These are phyloP conservation scores for Aquilaria yunnanensis DNA, from an alignment of 345 rosid genomes.

Conservation along the genomic window DNA sequence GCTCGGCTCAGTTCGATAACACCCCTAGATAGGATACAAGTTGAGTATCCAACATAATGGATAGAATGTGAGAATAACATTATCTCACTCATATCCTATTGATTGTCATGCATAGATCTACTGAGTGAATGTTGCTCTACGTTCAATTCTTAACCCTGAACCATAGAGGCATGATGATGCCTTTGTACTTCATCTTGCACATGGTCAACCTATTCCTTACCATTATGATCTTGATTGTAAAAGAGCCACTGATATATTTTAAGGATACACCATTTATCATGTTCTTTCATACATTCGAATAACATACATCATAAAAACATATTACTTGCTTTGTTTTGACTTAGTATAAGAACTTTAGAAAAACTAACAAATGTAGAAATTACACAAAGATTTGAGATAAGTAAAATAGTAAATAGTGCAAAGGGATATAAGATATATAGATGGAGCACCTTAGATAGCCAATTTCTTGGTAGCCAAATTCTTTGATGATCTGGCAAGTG, in stretches of 20 bases:
- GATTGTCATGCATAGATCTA: slow-evolving; percentile 2
- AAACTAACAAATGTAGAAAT: too few species aligned
- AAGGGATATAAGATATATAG: neutral
- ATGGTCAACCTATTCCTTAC: slow-evolving; percentile 30
- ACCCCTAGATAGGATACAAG: too few species aligned
- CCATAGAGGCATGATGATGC: slow-evolving; percentile 27
- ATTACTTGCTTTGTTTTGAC: too few species aligned
- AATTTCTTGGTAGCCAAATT: slow-evolving; percentile 63
- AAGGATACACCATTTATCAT: slow-evolving; percentile 20
- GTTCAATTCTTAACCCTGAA: slow-evolving; percentile 35
- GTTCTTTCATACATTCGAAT: slow-evolving; percentile 41
- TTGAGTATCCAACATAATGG: too few species aligned
- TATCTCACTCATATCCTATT: too few species aligned
- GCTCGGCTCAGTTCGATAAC: too few species aligned
- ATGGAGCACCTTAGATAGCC: slow-evolving; percentile 50
- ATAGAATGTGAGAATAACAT: too few species aligned
- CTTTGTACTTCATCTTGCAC: slow-evolving; percentile 48
- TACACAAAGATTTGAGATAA: too few species aligned
- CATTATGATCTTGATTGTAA: slow-evolving; percentile 22
- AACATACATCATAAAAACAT: neutral
- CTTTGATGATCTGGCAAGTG: slow-evolving; percentile 33
- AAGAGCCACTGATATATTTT: slow-evolving; percentile 32
- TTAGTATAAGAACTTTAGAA: too few species aligned
- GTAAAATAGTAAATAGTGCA: too few species aligned
- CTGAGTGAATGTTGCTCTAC: slow-evolving; percentile 29